Conservation (phyloP, 495 filamentous ascomycete species). For the Aspergillus affinis region DNA sequence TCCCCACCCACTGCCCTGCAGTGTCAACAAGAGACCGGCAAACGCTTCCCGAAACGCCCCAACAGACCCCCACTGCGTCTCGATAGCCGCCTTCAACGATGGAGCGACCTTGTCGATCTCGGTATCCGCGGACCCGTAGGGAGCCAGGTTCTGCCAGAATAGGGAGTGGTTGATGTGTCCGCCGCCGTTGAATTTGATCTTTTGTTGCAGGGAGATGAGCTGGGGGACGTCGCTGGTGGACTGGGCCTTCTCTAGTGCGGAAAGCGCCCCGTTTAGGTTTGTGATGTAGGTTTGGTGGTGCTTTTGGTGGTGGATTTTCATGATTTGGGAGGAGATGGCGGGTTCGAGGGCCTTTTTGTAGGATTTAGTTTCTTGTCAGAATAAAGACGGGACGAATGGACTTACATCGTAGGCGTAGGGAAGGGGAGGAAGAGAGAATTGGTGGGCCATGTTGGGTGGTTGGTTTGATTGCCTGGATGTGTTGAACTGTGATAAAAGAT, state of each 20-base stretch:
- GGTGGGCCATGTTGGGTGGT: slow-evolving; percentile 19
- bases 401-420: slow-evolving; percentile 47
- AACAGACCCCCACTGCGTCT: slow-evolving; percentile 67
- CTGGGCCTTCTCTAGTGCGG: slow-evolving; percentile 50
- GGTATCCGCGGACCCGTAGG: slow-evolving; percentile 61
- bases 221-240: slow-evolving; percentile 47
- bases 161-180: slow-evolving; percentile 91
- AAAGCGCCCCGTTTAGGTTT: slow-evolving; percentile 55
- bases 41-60: slow-evolving; percentile 69
- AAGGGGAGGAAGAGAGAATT: slow-evolving; percentile 38
- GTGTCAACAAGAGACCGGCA: slow-evolving; percentile 67
- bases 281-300: slow-evolving; percentile 69
- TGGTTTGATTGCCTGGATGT: neutral
- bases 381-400: neutral
- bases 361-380: slow-evolving; percentile 6
- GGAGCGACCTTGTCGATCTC: slow-evolving; percentile 60
- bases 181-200: slow-evolving; percentile 94
- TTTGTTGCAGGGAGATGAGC: slow-evolving; percentile 73
- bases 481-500: neutral
- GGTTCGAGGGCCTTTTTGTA: slow-evolving; percentile 76
- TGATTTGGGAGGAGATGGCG: slow-evolving; percentile 90
- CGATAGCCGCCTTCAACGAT: slow-evolving; percentile 57
- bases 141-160: slow-evolving; percentile 89
- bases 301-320: slow-evolving; percentile 78
- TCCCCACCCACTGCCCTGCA: slow-evolving; percentile 93